Evolutionary conservation across 2,329 filamentous ascomycete species (phyloP).

Genomic region (Ophioceras dolichostomum): DNA sequence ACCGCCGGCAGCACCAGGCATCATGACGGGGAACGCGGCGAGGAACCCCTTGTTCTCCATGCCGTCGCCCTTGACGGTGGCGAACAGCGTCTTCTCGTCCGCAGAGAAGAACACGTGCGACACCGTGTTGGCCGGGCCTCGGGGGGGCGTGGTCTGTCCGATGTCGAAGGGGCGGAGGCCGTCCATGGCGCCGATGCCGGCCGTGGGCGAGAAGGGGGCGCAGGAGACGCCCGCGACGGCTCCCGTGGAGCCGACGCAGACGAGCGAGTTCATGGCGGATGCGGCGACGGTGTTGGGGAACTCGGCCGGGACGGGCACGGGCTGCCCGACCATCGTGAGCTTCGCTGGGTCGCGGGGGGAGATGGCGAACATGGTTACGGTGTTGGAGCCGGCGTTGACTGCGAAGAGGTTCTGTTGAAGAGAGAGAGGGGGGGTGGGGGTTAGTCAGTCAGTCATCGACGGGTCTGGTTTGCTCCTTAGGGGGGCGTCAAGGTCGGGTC

Average conservation of each 20-base stretch:
- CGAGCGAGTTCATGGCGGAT: conserved; percentile 26
- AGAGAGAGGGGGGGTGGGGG: too few species aligned
- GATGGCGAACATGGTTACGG: conserved; percentile 35
- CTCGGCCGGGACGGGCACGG: conserved; percentile 31
- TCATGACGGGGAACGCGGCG: conserved; percentile 32
- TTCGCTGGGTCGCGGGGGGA: conserved; percentile 25
- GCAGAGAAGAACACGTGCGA: conserved; percentile 48
- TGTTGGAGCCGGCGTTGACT: conserved; percentile 40
- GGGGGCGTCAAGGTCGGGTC: not conserved
- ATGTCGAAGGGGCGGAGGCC: conserved; percentile 33
- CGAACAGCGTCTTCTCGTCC: conserved; percentile 37
- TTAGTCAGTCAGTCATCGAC: too few species aligned
- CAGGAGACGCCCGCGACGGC: conserved; percentile 31
- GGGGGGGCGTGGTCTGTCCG: conserved; percentile 43
- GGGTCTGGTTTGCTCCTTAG: too few species aligned
- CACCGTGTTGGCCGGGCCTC: conserved; percentile 44
- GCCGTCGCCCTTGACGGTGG: conserved; percentile 47
- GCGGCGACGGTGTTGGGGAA: conserved; percentile 40
- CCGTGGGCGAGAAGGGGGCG: conserved; percentile 18
- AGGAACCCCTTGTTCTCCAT: conserved; percentile 45
- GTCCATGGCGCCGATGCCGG: conserved; percentile 27
- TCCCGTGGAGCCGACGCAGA: conserved; percentile 34
- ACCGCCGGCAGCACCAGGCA: too few species aligned
- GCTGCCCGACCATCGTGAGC: conserved; percentile 28
- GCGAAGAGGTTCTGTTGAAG: conserved; percentile 39